Conservation (phyloP, 2,329 filamentous ascomycete genomes). For the Amauroascus verrucosus region DNA sequence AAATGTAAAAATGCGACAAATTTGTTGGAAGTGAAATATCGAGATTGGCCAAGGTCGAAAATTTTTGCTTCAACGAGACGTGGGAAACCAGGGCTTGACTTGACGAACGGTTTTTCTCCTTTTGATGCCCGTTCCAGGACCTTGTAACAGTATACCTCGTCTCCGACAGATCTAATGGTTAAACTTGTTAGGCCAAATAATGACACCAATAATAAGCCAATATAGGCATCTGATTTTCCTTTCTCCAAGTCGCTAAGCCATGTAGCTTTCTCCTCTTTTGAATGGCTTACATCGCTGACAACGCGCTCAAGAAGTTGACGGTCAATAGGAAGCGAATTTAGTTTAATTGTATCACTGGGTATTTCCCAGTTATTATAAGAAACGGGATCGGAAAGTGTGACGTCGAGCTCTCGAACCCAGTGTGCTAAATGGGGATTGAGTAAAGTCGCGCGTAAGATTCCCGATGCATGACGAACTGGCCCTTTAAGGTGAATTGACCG, state of each 20-base stretch:
- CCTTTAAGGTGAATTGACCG: not conserved
- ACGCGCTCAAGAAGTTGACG: not conserved
- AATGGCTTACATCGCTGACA: constrained; percentile 1
- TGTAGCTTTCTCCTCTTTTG: not conserved
- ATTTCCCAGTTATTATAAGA: too few relatives aligned
- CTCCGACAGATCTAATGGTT: not conserved
- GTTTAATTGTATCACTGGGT: not conserved
- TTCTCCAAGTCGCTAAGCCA: constrained; percentile 2
- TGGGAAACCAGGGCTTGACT: not conserved
- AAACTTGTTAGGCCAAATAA: not conserved
- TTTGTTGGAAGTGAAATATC: not conserved
- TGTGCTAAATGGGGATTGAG: constrained; percentile 3
- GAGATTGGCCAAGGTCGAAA: not conserved
- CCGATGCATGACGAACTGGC: not conserved
- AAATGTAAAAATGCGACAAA: constrained; percentile 7
- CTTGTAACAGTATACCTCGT: not conserved
- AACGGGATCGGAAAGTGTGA: not conserved
- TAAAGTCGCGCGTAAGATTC: constrained; percentile 1
- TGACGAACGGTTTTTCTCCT: not conserved
- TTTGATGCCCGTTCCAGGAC: constrained; percentile 3
- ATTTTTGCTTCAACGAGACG: not conserved
- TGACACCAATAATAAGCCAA: constrained; percentile 3
- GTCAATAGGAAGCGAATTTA: not conserved
- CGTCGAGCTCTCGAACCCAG: constrained; percentile 1
- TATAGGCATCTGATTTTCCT: constrained; percentile 6